Evolutionary conservation across 2,329 filamentous ascomycete genomes (phyloP), one percentile per base, ranked within the genome.

Genomic region (Xylaria sp.): DNA sequence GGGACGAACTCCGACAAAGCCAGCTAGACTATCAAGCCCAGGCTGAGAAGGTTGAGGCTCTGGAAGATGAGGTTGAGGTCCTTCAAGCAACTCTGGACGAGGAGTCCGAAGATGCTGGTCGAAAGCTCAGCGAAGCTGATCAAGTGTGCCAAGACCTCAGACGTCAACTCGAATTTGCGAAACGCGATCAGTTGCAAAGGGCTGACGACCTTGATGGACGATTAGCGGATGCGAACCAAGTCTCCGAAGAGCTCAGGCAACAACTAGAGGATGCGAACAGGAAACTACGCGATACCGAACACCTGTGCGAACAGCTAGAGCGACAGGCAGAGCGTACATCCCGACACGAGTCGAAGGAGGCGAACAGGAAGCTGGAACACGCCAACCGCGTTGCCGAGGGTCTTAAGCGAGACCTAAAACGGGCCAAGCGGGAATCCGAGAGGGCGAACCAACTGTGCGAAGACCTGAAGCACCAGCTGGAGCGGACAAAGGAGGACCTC

Each of bases 1-100:
- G 83, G 49, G 88, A 92, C 59, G 86, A 91, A 51, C 78, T 92
- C 7, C 83, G 88, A n/a, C 77, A 87, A 45, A 82, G 83, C 21
- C 83, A 86, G 59, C 78, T 87, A 19, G 84, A 87, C 60, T 80
- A 84, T 66, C 81, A 85, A 60, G 69, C 78, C 1, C 78, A 90
- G 55, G 76, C 78, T 44, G 86, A 89, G 60, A 90, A 86, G 68
- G 76, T 86, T 1, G 83, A 88, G 52, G 79, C 80, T 7, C 70
- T 92, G 18, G 88, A 92, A 66, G 89, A 92, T 60, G 89, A 92
- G 67, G 78, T 91, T n/a, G 86, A 90, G 48, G 83, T 90, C 22
- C 73, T 92, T 13, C 88, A 91, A 68, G 77, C 79, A 19, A 82
- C 80, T 37, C 71, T 87, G 40, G 86, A 89, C 45, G 82, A 87